phyloP scores from a whole-genome alignment of 176 grass and related monocot genomes.

The Musa itinerans region DNA sequence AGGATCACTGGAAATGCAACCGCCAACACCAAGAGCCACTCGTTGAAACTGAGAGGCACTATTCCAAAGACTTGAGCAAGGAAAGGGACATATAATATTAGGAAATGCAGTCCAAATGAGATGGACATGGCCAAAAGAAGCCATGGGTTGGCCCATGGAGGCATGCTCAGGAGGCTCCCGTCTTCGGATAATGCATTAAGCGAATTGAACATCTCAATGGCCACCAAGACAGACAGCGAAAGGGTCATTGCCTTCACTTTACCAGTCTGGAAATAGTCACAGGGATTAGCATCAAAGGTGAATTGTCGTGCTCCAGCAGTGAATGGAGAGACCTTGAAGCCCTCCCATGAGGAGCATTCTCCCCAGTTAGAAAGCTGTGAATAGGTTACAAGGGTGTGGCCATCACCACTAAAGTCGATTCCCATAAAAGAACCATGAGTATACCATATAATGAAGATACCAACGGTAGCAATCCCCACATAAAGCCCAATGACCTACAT shows the following conservation, averaged over 20 bases:
- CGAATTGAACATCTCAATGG: constrained; percentile 98
- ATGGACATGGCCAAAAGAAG: constrained; percentile 75
- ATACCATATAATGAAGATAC: constrained; percentile 94
- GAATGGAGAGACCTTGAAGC: constrained; percentile 66
- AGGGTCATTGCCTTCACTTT: constrained; percentile 95
- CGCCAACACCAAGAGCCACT: constrained; percentile 77
- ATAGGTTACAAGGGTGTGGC: constrained; percentile 83
- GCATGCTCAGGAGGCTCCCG: constrained; percentile 75
- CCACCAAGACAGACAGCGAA: constrained; percentile 70
- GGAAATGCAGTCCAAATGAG: constrained; percentile 82
- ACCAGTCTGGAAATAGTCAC: constrained; percentile 77
- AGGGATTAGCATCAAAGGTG: constrained; percentile 56
- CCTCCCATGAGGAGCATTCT: constrained; percentile 64
- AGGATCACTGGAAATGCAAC: constrained; percentile 70
- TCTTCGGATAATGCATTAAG: constrained; percentile 90
- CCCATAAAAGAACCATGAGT: constrained; percentile 94
- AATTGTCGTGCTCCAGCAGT: constrained; percentile 63
- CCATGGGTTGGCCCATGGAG: constrained; percentile 94
- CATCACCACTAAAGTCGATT: constrained; percentile 77
- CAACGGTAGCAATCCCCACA: constrained; percentile 68
- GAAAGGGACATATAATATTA: constrained; percentile 87
- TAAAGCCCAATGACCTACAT: constrained; percentile 69
- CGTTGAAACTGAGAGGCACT: constrained; percentile 75
- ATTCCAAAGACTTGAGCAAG: constrained; percentile 75
- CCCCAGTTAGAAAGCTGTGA: constrained; percentile 92